Conservation (phyloP, 2,329 filamentous ascomycete genomes). For the Botrytis tulipae region DNA sequence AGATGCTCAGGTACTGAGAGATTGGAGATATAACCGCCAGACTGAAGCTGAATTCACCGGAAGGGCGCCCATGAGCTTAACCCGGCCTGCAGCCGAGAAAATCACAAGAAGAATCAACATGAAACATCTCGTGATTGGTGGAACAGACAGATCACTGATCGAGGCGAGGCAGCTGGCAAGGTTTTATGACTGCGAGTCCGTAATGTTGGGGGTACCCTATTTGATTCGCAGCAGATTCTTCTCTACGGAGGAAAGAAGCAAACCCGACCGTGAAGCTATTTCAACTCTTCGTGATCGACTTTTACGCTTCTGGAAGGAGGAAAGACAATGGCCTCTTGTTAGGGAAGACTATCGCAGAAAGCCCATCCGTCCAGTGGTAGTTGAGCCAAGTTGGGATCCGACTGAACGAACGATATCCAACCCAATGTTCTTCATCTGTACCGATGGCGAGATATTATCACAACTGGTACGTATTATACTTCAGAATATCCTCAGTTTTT, state of each 20-base stretch:
- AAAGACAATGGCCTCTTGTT: background rate
- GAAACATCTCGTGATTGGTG: background rate
- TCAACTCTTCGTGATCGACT: background rate
- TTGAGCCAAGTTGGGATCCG: background rate
- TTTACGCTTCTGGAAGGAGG: background rate
- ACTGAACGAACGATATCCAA: background rate
- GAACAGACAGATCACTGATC: rapidly evolving
- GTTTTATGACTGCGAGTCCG: constrained; percentile 8
- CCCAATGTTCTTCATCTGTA: background rate
- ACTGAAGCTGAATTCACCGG: background rate
- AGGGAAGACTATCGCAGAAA: background rate
- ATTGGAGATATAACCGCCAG: constrained; percentile 6
- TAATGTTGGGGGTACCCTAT: background rate
- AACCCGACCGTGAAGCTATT: background rate
- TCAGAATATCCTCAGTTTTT: background rate
- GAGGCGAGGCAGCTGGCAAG: background rate
- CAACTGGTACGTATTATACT: background rate
- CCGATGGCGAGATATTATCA: background rate
- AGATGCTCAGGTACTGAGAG: background rate
- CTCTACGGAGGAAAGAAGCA: background rate
- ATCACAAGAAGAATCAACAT: constrained; percentile 9
- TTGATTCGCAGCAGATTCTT: background rate
- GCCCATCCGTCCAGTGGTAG: background rate
- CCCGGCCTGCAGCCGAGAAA: background rate
- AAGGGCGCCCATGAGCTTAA: rapidly evolving